phyloP scores from a whole-genome alignment of 2,329 filamentous ascomycete species.

The Colletotrichum echinochloae region DNA sequence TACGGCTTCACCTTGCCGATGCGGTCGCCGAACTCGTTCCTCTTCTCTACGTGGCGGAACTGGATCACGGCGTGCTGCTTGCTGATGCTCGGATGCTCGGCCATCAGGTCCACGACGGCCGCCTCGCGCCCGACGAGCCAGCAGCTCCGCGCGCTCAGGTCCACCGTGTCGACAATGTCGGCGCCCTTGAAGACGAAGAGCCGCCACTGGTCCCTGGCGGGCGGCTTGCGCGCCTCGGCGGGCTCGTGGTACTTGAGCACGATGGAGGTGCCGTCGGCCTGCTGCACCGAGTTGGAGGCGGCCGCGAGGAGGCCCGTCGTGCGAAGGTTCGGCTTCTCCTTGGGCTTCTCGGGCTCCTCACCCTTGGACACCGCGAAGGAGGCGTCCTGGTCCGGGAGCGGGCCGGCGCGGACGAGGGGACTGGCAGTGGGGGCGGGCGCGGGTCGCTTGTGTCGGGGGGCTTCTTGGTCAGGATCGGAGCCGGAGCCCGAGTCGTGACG shows the following conservation, averaged over 20 bases:
- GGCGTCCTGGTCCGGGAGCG: slow-evolving; percentile 70
- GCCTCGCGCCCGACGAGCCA: slow-evolving; percentile 90
- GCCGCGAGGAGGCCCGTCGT: slow-evolving; percentile 86
- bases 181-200: slow-evolving; percentile 92
- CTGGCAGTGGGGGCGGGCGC: slow-evolving; percentile 34
- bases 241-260: slow-evolving; percentile 97
- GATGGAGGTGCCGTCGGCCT: slow-evolving; percentile 79
- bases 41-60: slow-evolving; percentile 86
- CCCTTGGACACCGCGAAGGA: slow-evolving; percentile 69
- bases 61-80: slow-evolving; percentile 97
- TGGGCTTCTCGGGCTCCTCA: slow-evolving; percentile 67
- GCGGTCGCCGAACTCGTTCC: slow-evolving; percentile 88
- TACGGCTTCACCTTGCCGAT: slow-evolving; percentile 86
- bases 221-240: slow-evolving; percentile 88
- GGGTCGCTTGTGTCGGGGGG: slow-evolving; percentile 45
- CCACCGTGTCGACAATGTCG: slow-evolving; percentile 84
- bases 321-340: slow-evolving; percentile 90
- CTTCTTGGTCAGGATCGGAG: slow-evolving; percentile 48
- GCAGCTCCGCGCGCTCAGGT: slow-evolving; percentile 81
- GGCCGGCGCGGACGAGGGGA: slow-evolving; percentile 54
- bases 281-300: slow-evolving; percentile 81
- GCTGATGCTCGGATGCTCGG: slow-evolving; percentile 92
- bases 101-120: slow-evolving; percentile 82
- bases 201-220: slow-evolving; percentile 83
- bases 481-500: slow-evolving; percentile 41